Evolutionary conservation across 805 yeast genomes (phyloP).

Genomic region (Hanseniaspora mollemarum): DNA sequence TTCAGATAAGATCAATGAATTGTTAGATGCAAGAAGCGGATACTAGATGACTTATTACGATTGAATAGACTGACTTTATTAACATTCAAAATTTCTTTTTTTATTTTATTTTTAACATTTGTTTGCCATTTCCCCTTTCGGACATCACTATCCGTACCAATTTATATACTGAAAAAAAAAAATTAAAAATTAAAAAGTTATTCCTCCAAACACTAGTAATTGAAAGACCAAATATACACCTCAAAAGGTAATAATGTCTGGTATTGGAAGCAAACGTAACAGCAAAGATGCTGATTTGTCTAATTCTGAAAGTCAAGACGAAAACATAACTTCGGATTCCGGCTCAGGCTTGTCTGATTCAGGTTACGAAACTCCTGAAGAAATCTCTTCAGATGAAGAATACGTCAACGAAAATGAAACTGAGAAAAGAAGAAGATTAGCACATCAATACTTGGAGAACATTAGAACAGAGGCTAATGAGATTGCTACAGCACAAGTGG

Average conservation of each 20-base stretch:
- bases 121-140: neutral
- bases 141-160: neutral
- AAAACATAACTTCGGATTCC: slow-evolving; percentile 43
- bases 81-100: neutral
- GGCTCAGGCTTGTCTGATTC: slow-evolving; percentile 39
- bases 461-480: slow-evolving; percentile 49
- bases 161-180: neutral
- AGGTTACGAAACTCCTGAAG: slow-evolving; percentile 33
- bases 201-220: slow-evolving; percentile 22
- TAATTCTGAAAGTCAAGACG: slow-evolving; percentile 31
- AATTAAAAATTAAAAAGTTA: neutral
- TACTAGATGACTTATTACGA: too few species aligned
- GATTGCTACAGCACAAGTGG: slow-evolving; percentile 24
- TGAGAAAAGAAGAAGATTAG: slow-evolving; percentile 86
- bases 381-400: slow-evolving; percentile 59
- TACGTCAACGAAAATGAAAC: slow-evolving; percentile 70
- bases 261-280: slow-evolving; percentile 22
- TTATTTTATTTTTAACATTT: neutral
- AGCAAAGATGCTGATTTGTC: slow-evolving; percentile 19
- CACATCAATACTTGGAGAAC: slow-evolving; percentile 80
- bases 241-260: neutral
- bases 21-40: slow-evolving; percentile 37
- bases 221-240: slow-evolving; percentile 6
- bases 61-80: neutral
- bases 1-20: slow-evolving; percentile 43